Base-by-base conservation (phyloP, 371 early-diverging fungal genomes). In the Mucor plumbeus region DNA sequence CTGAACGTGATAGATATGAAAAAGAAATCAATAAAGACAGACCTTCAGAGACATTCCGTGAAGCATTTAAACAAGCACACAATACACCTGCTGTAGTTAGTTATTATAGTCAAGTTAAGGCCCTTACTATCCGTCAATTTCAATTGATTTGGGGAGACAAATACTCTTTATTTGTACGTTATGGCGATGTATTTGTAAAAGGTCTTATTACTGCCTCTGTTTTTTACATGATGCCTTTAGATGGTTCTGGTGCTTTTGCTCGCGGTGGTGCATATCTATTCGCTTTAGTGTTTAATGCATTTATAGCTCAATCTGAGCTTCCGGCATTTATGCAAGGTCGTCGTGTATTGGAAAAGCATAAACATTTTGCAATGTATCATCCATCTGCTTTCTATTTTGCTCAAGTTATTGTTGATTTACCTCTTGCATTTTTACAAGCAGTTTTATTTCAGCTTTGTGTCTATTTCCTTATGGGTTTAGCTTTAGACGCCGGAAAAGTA, bases 131-230 rank as follows among this genome's bases (percentile, higher is more conserved):
- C 26, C 90, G 90, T 61, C 87, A 90, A 63, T 78, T 73, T 64
- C 85, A 88, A 26, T 35, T 79, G 8, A 40, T 74, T 31, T 56
- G 64, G 47, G 87, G 88, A 36, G 87, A 84, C 44, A 73, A 68
- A 50, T 62, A 70, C 19, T 74, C 80, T 8, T 69, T 90, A 8
- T 50, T 83, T 40, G 85, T 87, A 57, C 85, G 87, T 33, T 85
- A 84, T 53, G 82, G 85, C 34, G 84, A 87, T 34, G 83, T 84
- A 40, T 41, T 88, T 14, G 72, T 89, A 47, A 87, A 88, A 78
- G 88, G 89, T 47, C 71, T 90, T 39, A 86, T 92, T 61, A 85
- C 87, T 63, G 91, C 91, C 15, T 88, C 90, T 11, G 85, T 89
- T 35, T 92, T 90, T 72, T 87, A 80, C 61, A 65, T 75, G 59